These are phyloP conservation scores for Hypoxylon fragiforme DNA, from an alignment of 495 filamentous ascomycete genomes.

Conservation along the genomic window DNA sequence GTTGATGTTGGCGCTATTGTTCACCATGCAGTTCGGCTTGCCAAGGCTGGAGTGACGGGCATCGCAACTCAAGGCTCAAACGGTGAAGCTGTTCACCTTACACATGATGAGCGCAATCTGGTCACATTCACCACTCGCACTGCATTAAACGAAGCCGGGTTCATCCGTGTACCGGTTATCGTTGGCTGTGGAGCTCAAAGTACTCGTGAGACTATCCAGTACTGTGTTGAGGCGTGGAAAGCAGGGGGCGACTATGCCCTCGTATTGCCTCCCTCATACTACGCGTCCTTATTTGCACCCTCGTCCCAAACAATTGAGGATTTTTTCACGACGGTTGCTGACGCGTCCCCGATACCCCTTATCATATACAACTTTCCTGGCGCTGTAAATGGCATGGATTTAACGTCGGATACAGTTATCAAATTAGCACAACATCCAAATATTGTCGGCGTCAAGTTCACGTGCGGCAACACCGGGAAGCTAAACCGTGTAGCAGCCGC, in stretches of 20 bases:
- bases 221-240: slow-evolving; percentile 74
- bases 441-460: slow-evolving; percentile 85
- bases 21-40: slow-evolving; percentile 82
- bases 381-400: slow-evolving; percentile 80
- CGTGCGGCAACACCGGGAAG: slow-evolving; percentile 86
- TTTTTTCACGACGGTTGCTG: slow-evolving; percentile 73
- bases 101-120: slow-evolving; percentile 68
- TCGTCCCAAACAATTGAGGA: slow-evolving; percentile 70
- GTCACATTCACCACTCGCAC: slow-evolving; percentile 80
- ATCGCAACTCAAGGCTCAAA: slow-evolving; percentile 88
- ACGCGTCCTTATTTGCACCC: slow-evolving; percentile 62
- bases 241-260: slow-evolving; percentile 87
- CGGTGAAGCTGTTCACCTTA: slow-evolving; percentile 85
- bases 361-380: slow-evolving; percentile 87
- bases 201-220: slow-evolving; percentile 79
- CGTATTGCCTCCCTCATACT: slow-evolving; percentile 87
- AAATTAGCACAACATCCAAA: slow-evolving; percentile 72
- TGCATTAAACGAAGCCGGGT: slow-evolving; percentile 72
- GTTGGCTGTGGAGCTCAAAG: slow-evolving; percentile 87
- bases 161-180: slow-evolving; percentile 74
- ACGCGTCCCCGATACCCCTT: slow-evolving; percentile 68
- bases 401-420: slow-evolving; percentile 79
- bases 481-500: slow-evolving; percentile 77
- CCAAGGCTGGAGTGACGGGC: slow-evolving; percentile 74
- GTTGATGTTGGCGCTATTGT: slow-evolving; percentile 70